A percentile compares a stretch with the other conserved stretches of the same genome.
phyloP scores from a whole-genome alignment of 2,329 filamentous ascomycete genomes.

The Neospermospora avenae region DNA sequence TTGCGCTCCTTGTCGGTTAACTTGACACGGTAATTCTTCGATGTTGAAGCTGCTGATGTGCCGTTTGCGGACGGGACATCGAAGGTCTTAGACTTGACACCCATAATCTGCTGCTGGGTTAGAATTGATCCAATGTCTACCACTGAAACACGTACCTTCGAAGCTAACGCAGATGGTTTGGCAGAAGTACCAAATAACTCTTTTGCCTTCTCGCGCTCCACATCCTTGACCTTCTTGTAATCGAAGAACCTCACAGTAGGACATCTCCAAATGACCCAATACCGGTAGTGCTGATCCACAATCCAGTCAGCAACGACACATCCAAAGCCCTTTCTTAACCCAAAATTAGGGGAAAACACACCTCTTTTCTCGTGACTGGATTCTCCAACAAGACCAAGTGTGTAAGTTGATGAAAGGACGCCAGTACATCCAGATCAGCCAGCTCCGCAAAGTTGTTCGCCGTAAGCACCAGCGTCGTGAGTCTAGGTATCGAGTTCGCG shows the following conservation, averaged over 20 bases:
- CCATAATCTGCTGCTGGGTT: conserved; percentile 62
- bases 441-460: conserved; percentile 81
- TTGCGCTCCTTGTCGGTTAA: conserved; percentile 86
- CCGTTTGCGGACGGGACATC: conserved; percentile 52
- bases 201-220: conserved; percentile 70
- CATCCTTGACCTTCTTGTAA: conserved; percentile 85
- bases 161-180: conserved; percentile 76
- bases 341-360: conserved; percentile 43
- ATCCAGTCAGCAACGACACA: conserved; percentile 11
- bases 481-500: conserved; percentile 72
- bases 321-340: neutral
- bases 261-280: conserved; percentile 86
- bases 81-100: conserved; percentile 75
- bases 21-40: conserved; percentile 73
- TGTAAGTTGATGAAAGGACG: conserved; percentile 64
- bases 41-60: conserved; percentile 43
- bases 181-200: conserved; percentile 80
- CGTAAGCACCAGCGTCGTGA: conserved; percentile 78
- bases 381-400: conserved; percentile 84
- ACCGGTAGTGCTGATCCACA: conserved; percentile 73
- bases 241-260: conserved; percentile 87
- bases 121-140: neutral
- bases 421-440: conserved; percentile 81
- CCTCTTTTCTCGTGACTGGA: conserved; percentile 89
- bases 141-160: conserved; percentile 50